Base-by-base conservation (phyloP, 768 basidiomycete genomes). In the Lactarius pseudohatsudake region DNA sequence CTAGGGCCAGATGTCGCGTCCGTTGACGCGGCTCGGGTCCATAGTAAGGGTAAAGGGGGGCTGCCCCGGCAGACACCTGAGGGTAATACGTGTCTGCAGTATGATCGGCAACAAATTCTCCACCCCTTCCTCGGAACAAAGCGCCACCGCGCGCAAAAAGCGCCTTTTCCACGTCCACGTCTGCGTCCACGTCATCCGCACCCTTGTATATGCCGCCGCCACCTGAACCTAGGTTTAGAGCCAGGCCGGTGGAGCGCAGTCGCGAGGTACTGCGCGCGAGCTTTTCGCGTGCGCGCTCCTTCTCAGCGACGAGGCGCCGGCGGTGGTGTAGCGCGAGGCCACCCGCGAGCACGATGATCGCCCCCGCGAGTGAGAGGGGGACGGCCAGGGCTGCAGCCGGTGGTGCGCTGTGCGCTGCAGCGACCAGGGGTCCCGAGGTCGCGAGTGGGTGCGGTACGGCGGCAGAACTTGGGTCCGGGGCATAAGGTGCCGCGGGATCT, bases 371-470 rank as follows among this genome's bases (percentile, higher is more conserved):
- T 16, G 76, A 70, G 53, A 78, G 74, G 1, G 77, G 77, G 22
- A 78, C 74, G 36, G 76, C 77, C 40, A 76, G 68, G 8, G 77
- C 76, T 1, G 76, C 77, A 41, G 69, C 64, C 10, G 77, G 75
- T 3, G 73, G 67, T 11, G 75, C 72, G 26, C 58, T 58, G 57
- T 62, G 72, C 2, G 67, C 67, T 9, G 71, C 72, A 32, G 70
- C 70, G 57, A 73, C 68, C 9, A 72, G 55, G 32, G 72, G 71
- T 32, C 65, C 59, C 20, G 62, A 13, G 22, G 60, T 64, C 18
- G 62, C 59, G n/a, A 26, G 32, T 45, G 54, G 57, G 30, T 45
- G 55, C 16, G 66, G 22, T 54, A 34, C 13, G 6, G 66, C 13
- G 8, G 65, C 58, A 57, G 67, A 50, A 43, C 59, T 30, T 56